Percentiles rank a stretch among this genome's conserved stretches.
These are phyloP conservation scores for Sporopachydermia quercuum DNA, from an alignment of 805 yeast species.

Conservation along the genomic window DNA sequence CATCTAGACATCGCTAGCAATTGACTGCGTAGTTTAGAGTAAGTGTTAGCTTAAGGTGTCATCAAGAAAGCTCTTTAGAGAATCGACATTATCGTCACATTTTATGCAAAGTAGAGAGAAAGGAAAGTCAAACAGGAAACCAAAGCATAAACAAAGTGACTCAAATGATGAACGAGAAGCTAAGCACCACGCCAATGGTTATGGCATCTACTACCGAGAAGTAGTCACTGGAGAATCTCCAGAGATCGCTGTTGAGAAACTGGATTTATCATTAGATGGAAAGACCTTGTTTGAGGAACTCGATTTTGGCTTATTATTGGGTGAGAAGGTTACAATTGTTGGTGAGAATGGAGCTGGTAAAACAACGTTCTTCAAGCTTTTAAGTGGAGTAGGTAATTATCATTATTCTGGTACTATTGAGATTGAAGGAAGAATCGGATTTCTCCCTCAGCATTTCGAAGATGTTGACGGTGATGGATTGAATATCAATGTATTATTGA, in stretches of 20 bases:
- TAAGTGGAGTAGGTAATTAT: slow-evolving; percentile 21
- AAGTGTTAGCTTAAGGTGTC: too few relatives aligned
- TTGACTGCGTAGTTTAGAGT: too few relatives aligned
- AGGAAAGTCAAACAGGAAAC: too few relatives aligned
- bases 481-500: slow-evolving; percentile 8
- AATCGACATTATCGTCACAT: too few relatives aligned
- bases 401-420: slow-evolving; percentile 10
- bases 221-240: slow-evolving; percentile 8
- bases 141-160: not conserved
- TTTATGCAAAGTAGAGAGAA: too few relatives aligned
- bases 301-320: slow-evolving; percentile 8
- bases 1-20: too few relatives aligned
- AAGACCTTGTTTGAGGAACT: slow-evolving; percentile 9
- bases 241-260: slow-evolving; percentile 6
- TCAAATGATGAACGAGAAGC: not conserved
- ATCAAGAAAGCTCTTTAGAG: too few relatives aligned
- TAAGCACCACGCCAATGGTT: slow-evolving; percentile 5
- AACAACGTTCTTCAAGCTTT: slow-evolving; percentile 31
- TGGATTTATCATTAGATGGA: slow-evolving; percentile 8
- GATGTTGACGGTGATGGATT: slow-evolving; percentile 9
- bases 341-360: slow-evolving; percentile 40
- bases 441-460: slow-evolving; percentile 10
- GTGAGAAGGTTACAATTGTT: slow-evolving; percentile 25
- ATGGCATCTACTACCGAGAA: slow-evolving; percentile 9
- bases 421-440: slow-evolving; percentile 10